phyloP scores from a whole-genome alignment of 305 asterid species.

The Rubia peregrina region DNA sequence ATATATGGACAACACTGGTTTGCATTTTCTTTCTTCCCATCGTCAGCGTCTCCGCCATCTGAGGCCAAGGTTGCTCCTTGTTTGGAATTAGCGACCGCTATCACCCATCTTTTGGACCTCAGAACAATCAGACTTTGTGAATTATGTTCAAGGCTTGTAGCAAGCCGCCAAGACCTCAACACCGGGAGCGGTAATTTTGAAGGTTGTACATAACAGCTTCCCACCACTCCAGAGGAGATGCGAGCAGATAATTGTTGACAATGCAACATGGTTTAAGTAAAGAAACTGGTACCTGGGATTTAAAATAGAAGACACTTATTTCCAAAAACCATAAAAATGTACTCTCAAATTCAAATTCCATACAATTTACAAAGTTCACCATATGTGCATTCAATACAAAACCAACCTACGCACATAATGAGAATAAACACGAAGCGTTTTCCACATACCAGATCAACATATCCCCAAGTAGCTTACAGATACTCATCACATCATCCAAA shows the following conservation, averaged over 20 bases:
- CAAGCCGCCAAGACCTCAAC: conserved; percentile 14
- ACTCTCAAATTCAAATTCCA: background rate
- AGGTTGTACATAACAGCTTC: conserved; percentile 22
- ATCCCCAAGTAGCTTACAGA: background rate
- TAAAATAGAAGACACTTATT: background rate
- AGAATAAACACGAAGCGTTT: background rate
- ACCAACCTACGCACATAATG: background rate
- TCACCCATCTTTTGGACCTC: conserved; percentile 35
- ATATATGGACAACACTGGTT: conserved; percentile 36
- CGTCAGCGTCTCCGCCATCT: conserved; percentile 17
- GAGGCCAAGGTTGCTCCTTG: conserved; percentile 15
- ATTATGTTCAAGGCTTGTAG: conserved; percentile 12
- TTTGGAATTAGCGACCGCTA: conserved; percentile 31
- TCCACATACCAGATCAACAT: background rate
- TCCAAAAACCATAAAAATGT: background rate
- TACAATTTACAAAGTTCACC: background rate
- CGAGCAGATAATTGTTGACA: conserved; percentile 28
- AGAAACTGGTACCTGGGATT: background rate
- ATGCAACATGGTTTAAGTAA: conserved; percentile 35
- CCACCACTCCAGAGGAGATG: conserved; percentile 22
- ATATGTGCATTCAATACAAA: background rate
- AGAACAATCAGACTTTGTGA: conserved; percentile 24
- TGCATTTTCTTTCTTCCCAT: conserved; percentile 22
- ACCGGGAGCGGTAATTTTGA: background rate
- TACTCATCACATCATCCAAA: background rate